Base-by-base conservation (phyloP, 192 early-diverging fungal species). In the Coemansia sp. region DNA sequence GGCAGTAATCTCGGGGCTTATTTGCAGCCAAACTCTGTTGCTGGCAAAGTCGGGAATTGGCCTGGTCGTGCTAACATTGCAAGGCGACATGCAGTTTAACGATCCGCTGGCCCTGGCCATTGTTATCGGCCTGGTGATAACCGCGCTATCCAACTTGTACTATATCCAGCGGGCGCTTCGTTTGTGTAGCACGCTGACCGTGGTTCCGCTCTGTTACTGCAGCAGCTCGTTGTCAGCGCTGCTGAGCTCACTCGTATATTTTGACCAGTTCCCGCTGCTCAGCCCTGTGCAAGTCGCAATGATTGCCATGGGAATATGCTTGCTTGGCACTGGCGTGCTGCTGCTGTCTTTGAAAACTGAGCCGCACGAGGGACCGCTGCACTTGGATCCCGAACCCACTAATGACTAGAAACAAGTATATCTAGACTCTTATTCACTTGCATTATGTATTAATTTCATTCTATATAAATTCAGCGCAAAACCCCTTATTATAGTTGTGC, bases 31-130 rank as follows among this genome's bases (percentile, higher is more conserved):
- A 61, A 86, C 85, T 4, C 66, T 92, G 57, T 64, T 92, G 56
- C 88, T 90, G 70, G 90, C 90, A 49, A 92, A 92, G 60, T 90
- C 87, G 50, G 90, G 89, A 2, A 84, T 91, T 15, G 90, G 90
- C 22, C 74, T 92, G 59, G 60, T 92, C n/a, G 67, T 87, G 3
- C 66, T 91, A 25, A 87, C 85, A 0, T 61, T 87, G 14, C 41
- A 81, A 14, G 78, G 87, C 15, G 49, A 84, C 57, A 90, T 89
- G 66, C 90, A 91, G 59, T 85, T 92, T 49, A 83, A 85, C 24
- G 82, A 85, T 59, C 85, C 89, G 27, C 67, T 92, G 50, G 88
- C 88, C 6, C 81, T 88, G 83, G 82, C 90, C 29, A 76, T 92
- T 19, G 85, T 90, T 15, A 48, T 62, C 23, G 86, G 85, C 17